Evolutionary conservation across 1,284 basidiomycete genomes (phyloP).

Genomic region (Ceratorhiza oryzae-sativae): DNA sequence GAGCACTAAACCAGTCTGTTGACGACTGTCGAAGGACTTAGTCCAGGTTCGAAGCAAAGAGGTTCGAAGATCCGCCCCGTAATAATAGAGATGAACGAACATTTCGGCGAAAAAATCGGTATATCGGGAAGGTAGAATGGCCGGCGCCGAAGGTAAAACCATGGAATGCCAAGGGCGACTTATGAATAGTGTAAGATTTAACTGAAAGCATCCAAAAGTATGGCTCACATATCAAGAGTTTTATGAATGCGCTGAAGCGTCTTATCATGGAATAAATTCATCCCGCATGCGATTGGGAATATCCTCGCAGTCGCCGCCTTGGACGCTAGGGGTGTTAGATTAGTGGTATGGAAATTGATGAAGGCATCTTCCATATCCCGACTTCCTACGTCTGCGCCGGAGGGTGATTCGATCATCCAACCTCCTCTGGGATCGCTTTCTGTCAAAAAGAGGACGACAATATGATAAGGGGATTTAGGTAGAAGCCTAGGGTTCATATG

Average conservation of each 20-base stretch:
- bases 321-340: not conserved
- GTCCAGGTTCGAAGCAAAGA: conserved; percentile 19
- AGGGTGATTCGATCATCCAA: not conserved
- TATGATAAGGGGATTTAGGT: conserved; percentile 14
- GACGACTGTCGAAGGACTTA: not conserved
- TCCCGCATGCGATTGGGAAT: conserved; percentile 1
- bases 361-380: not conserved
- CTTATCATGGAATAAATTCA: conserved; percentile 2
- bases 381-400: not conserved
- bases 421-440: conserved; percentile 26
- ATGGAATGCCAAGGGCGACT: conserved; percentile 31
- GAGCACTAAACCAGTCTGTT: conserved; percentile 11
- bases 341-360: not conserved
- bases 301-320: conserved; percentile 8
- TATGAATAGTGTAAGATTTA: not conserved
- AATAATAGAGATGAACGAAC: conserved; percentile 33
- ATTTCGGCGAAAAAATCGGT: conserved; percentile 9
- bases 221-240: not conserved
- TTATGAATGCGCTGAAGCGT: not conserved
- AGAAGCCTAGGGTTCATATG: not conserved
- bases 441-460: conserved; percentile 18
- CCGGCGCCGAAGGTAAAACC: not conserved
- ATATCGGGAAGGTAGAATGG: not conserved
- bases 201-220: not conserved
- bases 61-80: not conserved